phyloP scores from a whole-genome alignment of 2,329 filamentous ascomycete species.

The Zymoseptoria brevis region DNA sequence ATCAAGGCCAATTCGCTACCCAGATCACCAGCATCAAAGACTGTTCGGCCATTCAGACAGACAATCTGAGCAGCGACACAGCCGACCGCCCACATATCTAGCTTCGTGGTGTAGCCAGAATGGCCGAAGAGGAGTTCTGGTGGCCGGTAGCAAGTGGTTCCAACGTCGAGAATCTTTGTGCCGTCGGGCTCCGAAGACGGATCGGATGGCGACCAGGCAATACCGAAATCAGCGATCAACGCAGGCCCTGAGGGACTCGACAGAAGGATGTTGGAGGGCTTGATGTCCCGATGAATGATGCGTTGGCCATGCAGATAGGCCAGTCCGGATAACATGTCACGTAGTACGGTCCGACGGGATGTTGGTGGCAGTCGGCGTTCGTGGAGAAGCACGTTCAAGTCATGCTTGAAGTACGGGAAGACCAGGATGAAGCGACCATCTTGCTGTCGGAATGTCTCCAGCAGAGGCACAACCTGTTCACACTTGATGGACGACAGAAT shows the following conservation, averaged over 20 bases:
- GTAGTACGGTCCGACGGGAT: conserved; percentile 45
- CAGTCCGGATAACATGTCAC: conserved; percentile 64
- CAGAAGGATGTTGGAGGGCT: conserved; percentile 69
- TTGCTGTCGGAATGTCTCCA: conserved; percentile 63
- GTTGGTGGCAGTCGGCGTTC: conserved; percentile 23
- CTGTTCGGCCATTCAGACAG: conserved; percentile 46
- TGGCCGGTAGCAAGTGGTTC: conserved; percentile 82
- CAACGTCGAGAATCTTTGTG: conserved; percentile 82
- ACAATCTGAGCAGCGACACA: conserved; percentile 73
- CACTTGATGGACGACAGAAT: conserved; percentile 57
- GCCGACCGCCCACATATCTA: conserved; percentile 88
- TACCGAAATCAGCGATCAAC: conserved; percentile 84
- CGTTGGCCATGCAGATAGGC: conserved; percentile 61
- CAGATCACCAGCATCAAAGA: conserved; percentile 83
- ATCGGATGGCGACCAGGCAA: conserved; percentile 65
- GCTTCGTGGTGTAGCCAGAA: conserved; percentile 57
- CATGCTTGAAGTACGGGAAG: conserved; percentile 75
- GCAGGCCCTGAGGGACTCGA: conserved; percentile 53
- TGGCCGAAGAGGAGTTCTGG: conserved; percentile 87
- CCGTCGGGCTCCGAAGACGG: conserved; percentile 53
- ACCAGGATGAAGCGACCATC: conserved; percentile 67
- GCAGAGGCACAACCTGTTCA: conserved; percentile 56
- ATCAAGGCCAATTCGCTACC: conserved; percentile 89
- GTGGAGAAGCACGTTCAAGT: conserved; percentile 60
- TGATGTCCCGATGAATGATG: conserved; percentile 89